Conservation (phyloP, 164 flowering plant genomes). For the Vitis rotundifolia region DNA sequence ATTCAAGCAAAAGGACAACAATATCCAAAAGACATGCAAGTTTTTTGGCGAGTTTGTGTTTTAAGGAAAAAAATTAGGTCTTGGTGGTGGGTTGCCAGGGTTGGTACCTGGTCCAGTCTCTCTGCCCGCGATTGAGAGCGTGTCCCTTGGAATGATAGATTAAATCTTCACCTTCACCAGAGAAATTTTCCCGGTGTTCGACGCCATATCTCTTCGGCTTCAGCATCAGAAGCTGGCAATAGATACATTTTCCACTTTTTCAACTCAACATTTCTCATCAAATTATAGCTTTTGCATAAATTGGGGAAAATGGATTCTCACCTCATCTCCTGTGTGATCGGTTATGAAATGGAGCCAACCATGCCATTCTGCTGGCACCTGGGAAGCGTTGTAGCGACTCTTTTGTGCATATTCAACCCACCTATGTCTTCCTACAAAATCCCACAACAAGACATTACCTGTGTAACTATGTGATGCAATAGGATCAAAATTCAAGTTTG, state of each 20-base stretch:
- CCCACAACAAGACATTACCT: background rate
- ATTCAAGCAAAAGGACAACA: background rate
- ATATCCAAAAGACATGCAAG: background rate
- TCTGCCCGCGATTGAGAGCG: slow-evolving; percentile 87
- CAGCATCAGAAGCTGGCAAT: slow-evolving; percentile 75
- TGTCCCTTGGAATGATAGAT: slow-evolving; percentile 99
- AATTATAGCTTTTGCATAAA: background rate
- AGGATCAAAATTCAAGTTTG: background rate
- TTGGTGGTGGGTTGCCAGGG: slow-evolving; percentile 74
- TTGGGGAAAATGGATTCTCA: slow-evolving; percentile 17
- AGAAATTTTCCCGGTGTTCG: slow-evolving; percentile 84
- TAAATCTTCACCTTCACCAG: slow-evolving; percentile 89
- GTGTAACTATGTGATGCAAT: background rate
- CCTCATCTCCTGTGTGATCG: slow-evolving; percentile 98
- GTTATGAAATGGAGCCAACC: slow-evolving; percentile 97
- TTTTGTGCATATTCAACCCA: slow-evolving; percentile 97
- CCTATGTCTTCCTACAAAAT: slow-evolving; percentile 82
- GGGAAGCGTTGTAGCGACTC: slow-evolving; percentile 92
- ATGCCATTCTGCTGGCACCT: slow-evolving; percentile 99
- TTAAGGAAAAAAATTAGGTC: slow-evolving; percentile 19
- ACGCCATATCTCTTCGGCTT: slow-evolving; percentile 85
- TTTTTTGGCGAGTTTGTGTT: background rate
- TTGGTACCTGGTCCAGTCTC: slow-evolving; percentile 93
- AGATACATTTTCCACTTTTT: background rate
- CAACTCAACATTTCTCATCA: background rate